A percentile compares a stretch with the other conserved stretches of the same genome.
These are phyloP conservation scores for Linnemannia schmuckeri DNA, from an alignment of 192 early-diverging fungal species.

Conservation along the genomic window DNA sequence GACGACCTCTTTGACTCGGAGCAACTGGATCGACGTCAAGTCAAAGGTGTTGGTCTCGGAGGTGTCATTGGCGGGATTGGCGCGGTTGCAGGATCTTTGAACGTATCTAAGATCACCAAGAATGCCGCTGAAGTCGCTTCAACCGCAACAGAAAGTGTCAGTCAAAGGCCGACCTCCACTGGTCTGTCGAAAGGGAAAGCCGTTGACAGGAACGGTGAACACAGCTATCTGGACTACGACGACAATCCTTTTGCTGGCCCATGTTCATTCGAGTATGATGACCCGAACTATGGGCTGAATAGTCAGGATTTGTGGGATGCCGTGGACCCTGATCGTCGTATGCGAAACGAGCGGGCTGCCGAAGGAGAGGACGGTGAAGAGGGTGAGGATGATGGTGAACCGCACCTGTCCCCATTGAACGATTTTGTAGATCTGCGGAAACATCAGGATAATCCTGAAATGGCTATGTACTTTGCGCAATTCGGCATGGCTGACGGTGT, in stretches of 20 bases:
- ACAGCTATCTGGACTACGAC: neutral
- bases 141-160: neutral
- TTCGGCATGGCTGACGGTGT: conserved; percentile 18
- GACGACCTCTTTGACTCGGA: conserved; percentile 44
- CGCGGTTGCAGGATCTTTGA: conserved; percentile 35
- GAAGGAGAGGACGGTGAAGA: neutral
- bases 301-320: conserved; percentile 50
- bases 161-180: neutral
- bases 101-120: conserved; percentile 27
- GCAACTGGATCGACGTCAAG: conserved; percentile 39
- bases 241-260: neutral
- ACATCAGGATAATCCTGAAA: conserved; percentile 32
- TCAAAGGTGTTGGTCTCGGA: conserved; percentile 43
- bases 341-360: conserved; percentile 1
- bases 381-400: conserved; percentile 6
- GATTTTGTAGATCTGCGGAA: conserved; percentile 45
- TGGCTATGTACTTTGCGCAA: conserved; percentile 56
- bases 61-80: conserved; percentile 50
- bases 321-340: neutral
- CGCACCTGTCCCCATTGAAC: conserved; percentile 24
- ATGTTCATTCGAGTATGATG: conserved; percentile 21
- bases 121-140: neutral
- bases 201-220: neutral
- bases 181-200: neutral
- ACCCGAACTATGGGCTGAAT: conserved; percentile 32